Conservation (phyloP, 768 basidiomycete species). For the Auricularia auricula-judae region DNA sequence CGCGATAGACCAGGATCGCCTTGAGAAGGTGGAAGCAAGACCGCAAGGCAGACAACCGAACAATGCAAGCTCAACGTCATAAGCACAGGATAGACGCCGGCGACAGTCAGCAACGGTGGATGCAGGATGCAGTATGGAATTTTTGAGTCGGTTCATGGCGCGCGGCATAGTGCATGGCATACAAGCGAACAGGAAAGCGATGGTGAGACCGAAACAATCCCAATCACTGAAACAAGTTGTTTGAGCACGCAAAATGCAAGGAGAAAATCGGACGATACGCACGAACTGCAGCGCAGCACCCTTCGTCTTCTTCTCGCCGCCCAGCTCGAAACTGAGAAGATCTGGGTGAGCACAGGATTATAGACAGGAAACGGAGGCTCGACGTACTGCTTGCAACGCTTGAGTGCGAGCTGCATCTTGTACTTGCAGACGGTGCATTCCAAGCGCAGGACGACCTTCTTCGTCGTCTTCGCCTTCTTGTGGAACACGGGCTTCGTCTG, state of each 20-base stretch:
- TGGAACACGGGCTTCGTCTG: slow-evolving; percentile 99
- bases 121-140: not conserved
- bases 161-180: not conserved
- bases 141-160: not conserved
- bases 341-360: not conserved
- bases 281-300: slow-evolving; percentile 92
- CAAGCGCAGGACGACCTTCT: slow-evolving; percentile 97
- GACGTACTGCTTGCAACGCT: slow-evolving; percentile 98
- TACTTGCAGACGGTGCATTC: slow-evolving; percentile 99
- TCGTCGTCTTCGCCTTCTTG: slow-evolving; percentile 99
- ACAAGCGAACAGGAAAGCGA: not conserved
- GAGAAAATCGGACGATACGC: slow-evolving; percentile 24
- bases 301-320: slow-evolving; percentile 99
- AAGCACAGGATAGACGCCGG: no score
- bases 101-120: not conserved
- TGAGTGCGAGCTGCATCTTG: slow-evolving; percentile 92
- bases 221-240: not conserved
- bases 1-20: no score
- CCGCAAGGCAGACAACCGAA: no score
- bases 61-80: no score
- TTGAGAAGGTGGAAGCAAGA: no score
- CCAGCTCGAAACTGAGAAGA: slow-evolving; percentile 80
- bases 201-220: not conserved
- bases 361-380: not conserved
- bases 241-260: not conserved